Evolutionary conservation across 2,329 filamentous ascomycete species (phyloP), one percentile per base, ranked within the genome.

Genomic region (Cladosporium sp.): DNA sequence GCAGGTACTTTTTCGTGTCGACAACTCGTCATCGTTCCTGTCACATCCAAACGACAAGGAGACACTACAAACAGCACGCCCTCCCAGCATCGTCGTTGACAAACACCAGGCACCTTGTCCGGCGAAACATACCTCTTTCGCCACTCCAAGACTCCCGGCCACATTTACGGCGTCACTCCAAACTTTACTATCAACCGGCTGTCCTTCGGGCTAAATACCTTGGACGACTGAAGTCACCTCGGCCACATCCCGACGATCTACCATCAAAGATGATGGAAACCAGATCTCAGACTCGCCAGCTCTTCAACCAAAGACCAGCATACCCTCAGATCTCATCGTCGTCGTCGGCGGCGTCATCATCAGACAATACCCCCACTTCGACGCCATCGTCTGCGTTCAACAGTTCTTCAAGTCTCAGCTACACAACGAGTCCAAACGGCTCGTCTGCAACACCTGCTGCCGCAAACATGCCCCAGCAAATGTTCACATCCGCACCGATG

Each of bases 331-430:
- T 68, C 68, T 57, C 65, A 60, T 46, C 40, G 5, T 46, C 40
- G 10, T 21, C 40, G 10, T 46, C 40, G 10, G 4, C 40, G 8
- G 7, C 40, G 6, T 46, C 40, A n/a, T 44, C 37, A 10, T 67
- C 68, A 60, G 56, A 56, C 66, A 33, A 29, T 69, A 35, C 68
- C 67, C 55, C 65, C 68, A 66, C 75, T 21, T 71, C 70, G 53
- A 61, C 67, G 60, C 71, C 78, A 16, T 69, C 72, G 28, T 78
- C 78, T 2, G 72, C 73, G 52, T 80, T 77, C 69, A 76, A 78
- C 62, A 79, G 76, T 73, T 80, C 78, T 65, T 80, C 76, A 73
- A 81, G 79, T 71, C 75, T 79, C 35, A 74, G 78, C 37, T 79
- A 77, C 52, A 70, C 81, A 33, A 71, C 73, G 26, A 78, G 69